Evolutionary conservation across 805 yeast genomes (phyloP).

Genomic region (Candida anglica): DNA sequence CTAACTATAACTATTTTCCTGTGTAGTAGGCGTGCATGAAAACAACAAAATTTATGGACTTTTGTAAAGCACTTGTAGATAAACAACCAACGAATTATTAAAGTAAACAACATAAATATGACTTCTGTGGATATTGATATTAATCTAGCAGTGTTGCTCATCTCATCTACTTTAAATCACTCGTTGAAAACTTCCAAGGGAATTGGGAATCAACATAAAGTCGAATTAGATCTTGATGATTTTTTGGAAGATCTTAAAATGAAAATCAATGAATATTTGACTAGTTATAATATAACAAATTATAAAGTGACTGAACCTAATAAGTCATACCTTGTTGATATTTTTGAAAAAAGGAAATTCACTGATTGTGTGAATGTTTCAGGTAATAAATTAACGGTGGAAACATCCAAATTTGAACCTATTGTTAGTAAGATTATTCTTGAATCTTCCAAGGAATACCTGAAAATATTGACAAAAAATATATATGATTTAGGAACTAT

Average conservation of each 20-base stretch:
- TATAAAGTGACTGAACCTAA: not conserved
- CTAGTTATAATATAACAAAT: not conserved
- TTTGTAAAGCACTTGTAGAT: too few relatives aligned
- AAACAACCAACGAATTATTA: too few relatives aligned
- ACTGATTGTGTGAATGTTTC: slow-evolving; percentile 16
- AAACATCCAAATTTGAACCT: slow-evolving; percentile 14
- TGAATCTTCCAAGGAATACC: slow-evolving; percentile 15
- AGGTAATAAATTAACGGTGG: slow-evolving; percentile 16
- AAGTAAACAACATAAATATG: not conserved
- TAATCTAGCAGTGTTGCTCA: slow-evolving; percentile 8
- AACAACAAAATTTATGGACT: not conserved
- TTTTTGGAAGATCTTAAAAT: slow-evolving; percentile 9
- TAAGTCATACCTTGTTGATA: slow-evolving; percentile 5
- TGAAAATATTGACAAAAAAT: slow-evolving; percentile 15
- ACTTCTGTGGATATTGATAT: slow-evolving; percentile 1
- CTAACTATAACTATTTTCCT: not conserved
- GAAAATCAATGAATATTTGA: slow-evolving; percentile 4
- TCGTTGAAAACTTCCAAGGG: slow-evolving; percentile 3
- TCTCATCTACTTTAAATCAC: slow-evolving; percentile 13
- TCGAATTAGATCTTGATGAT: slow-evolving; percentile 6
- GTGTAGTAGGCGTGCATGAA: slow-evolving; percentile 1
- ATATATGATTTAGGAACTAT: slow-evolving; percentile 14
- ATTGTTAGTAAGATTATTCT: slow-evolving; percentile 18
- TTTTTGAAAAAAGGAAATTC: slow-evolving; percentile 11
- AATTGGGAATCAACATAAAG: not conserved